Conservation (phyloP, 768 basidiomycete species). For the Lyophyllum atratum region DNA sequence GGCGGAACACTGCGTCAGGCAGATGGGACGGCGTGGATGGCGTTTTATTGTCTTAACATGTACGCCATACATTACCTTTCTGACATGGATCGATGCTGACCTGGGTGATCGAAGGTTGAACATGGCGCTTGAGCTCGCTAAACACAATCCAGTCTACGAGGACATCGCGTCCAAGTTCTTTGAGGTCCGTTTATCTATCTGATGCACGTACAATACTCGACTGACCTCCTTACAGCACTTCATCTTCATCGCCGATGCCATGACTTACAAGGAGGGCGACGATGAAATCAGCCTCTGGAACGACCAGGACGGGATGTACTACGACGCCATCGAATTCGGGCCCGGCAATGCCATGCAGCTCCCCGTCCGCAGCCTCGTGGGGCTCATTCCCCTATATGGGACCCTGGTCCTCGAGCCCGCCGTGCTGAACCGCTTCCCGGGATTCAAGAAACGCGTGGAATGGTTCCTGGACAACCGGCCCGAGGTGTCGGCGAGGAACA, state of each 20-base stretch:
- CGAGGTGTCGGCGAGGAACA: conserved; percentile 84
- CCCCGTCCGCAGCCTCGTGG: conserved; percentile 92
- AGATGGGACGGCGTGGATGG: conserved; percentile 99
- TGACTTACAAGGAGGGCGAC: conserved; percentile 88
- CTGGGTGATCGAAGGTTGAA: conserved; percentile 67
- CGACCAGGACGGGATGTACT: conserved; percentile 97
- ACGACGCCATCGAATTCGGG: conserved; percentile 93
- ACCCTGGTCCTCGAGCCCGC: conserved; percentile 92
- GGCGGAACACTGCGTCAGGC: conserved; percentile 94
- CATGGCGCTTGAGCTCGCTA: conserved; percentile 96
- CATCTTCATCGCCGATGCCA: conserved; percentile 97
- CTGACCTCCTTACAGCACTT: conserved; percentile 65
- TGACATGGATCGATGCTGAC: not conserved
- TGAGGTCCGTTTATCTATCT: conserved; percentile 47
- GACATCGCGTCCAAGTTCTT: conserved; percentile 99
- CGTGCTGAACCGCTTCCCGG: conserved; percentile 88
- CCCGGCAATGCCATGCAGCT: conserved; percentile 83
- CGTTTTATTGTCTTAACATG: conserved; percentile 98
- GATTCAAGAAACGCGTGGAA: conserved; percentile 98
- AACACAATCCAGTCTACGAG: conserved; percentile 97
- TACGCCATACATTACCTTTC: conserved; percentile 31
- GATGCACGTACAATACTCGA: not conserved
- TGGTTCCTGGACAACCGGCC: conserved; percentile 98
- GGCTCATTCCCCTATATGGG: conserved; percentile 96
- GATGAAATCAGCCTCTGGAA: conserved; percentile 88